Conservation (phyloP, 2,329 filamentous ascomycete species). For the Alternaria novae-zelandiae region DNA sequence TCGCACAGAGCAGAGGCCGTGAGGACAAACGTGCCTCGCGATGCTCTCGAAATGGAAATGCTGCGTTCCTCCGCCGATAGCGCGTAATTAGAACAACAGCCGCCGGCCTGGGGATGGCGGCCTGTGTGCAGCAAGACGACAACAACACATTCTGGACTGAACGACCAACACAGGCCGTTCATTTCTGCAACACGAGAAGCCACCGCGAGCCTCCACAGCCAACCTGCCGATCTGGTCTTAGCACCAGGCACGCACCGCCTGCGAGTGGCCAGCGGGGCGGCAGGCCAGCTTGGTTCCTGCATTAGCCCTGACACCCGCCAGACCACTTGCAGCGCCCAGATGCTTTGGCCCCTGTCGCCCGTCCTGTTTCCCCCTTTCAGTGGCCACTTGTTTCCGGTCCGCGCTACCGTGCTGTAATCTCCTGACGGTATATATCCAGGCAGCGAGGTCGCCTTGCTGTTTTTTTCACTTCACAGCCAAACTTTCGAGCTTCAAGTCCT, state of each 20-base stretch:
- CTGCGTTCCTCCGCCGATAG: conserved; percentile 15
- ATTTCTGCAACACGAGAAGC: conserved; percentile 45
- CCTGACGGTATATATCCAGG: conserved; percentile 46
- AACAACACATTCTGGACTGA: conserved; percentile 33
- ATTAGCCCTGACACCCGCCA: conserved; percentile 38
- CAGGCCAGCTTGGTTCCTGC: conserved; percentile 45
- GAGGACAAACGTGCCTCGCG: conserved; percentile 1
- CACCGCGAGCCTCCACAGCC: conserved; percentile 29
- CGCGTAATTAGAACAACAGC: conserved; percentile 26
- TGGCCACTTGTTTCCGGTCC: conserved; percentile 42
- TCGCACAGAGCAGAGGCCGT: conserved; percentile 11
- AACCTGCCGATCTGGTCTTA: conserved; percentile 39
- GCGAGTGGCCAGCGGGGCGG: conserved; percentile 34
- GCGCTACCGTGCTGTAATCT: conserved; percentile 48
- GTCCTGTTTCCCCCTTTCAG: conserved; percentile 37
- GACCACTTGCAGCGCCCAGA: conserved; percentile 39
- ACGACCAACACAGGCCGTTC: conserved; percentile 28
- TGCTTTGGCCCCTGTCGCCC: conserved; percentile 34
- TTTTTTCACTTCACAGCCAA: conserved; percentile 46
- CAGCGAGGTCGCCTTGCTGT: conserved; percentile 22
- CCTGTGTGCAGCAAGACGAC: conserved; percentile 17
- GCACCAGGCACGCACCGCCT: conserved; percentile 29
- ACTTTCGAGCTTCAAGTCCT: conserved; percentile 46
- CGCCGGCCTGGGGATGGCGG: conserved; percentile 29
- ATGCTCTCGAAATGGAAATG: conserved; percentile 9